Conservation (phyloP, 257 asterid genomes). For the Echium plantagineum region DNA sequence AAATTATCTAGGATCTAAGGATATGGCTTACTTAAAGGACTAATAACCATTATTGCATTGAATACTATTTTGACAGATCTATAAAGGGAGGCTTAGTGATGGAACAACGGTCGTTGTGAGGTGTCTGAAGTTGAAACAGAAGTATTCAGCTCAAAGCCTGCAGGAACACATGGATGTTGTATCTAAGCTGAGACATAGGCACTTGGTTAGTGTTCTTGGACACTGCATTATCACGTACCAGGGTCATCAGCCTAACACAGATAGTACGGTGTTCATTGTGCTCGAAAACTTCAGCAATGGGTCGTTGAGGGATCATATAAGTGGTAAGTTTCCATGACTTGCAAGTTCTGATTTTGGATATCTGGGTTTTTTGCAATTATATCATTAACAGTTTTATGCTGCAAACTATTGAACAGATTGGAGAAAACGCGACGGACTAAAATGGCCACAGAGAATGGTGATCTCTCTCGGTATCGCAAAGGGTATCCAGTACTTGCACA, state of each 20-base stretch:
- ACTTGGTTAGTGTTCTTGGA: conserved; percentile 82
- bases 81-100: conserved; percentile 76
- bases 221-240: conserved; percentile 85
- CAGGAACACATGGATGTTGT: conserved; percentile 89
- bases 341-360: not conserved
- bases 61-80: conserved; percentile 36
- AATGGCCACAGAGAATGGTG: conserved; percentile 95
- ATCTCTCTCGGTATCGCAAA: conserved; percentile 72
- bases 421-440: conserved; percentile 69
- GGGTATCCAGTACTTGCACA: conserved; percentile 82
- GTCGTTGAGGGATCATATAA: conserved; percentile 64
- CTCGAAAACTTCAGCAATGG: conserved; percentile 69
- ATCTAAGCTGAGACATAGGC: conserved; percentile 87
- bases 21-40: no score
- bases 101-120: conserved; percentile 72
- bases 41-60: not conserved
- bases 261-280: conserved; percentile 63
- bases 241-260: conserved; percentile 79
- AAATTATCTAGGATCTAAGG: no score
- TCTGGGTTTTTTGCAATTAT: not conserved
- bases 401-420: conserved; percentile 40
- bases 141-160: conserved; percentile 70
- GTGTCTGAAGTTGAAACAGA: conserved; percentile 79
- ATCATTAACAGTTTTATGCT: conserved; percentile 1
- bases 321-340: conserved; percentile 26